Evolutionary conservation across 2,329 filamentous ascomycete species (phyloP).

Genomic region (Coniella vitis): DNA sequence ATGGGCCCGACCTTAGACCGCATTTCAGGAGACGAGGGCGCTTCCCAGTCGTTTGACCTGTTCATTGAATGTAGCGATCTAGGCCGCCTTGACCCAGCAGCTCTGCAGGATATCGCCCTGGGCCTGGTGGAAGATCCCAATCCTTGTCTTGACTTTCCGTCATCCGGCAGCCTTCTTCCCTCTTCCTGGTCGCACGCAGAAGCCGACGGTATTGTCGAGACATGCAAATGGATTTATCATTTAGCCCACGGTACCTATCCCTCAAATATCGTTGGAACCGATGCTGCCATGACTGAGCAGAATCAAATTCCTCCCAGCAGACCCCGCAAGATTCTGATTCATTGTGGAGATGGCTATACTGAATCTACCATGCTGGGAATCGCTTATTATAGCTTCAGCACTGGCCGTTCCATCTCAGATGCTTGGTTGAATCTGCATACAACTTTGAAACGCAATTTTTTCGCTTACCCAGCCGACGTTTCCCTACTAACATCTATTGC

Average conservation of each 20-base stretch:
- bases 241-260: conserved; percentile 60
- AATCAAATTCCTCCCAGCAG: conserved; percentile 19
- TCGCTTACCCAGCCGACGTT: conserved; percentile 89
- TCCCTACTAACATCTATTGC: conserved; percentile 72
- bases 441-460: conserved; percentile 81
- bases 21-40: conserved; percentile 46
- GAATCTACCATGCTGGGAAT: conserved; percentile 85
- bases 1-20: conserved; percentile 79
- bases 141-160: conserved; percentile 70
- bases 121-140: conserved; percentile 35
- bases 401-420: conserved; percentile 70
- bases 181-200: conserved; percentile 79
- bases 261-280: conserved; percentile 28
- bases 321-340: conserved; percentile 71
- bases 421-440: conserved; percentile 86
- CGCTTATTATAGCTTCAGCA: conserved; percentile 89
- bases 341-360: conserved; percentile 94
- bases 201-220: conserved; percentile 76
- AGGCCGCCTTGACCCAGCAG: conserved; percentile 65
- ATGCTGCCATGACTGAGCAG: conserved; percentile 41
- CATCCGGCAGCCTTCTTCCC: conserved; percentile 85
- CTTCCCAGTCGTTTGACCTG: conserved; percentile 57
- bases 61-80: conserved; percentile 85
- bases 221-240: conserved; percentile 84
- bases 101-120: conserved; percentile 57